Percentiles rank a stretch among this genome's conserved stretches.
These are phyloP conservation scores for Zygosaccharomyces pseudobailii DNA, from an alignment of 1,139 yeast species.

Conservation along the genomic window DNA sequence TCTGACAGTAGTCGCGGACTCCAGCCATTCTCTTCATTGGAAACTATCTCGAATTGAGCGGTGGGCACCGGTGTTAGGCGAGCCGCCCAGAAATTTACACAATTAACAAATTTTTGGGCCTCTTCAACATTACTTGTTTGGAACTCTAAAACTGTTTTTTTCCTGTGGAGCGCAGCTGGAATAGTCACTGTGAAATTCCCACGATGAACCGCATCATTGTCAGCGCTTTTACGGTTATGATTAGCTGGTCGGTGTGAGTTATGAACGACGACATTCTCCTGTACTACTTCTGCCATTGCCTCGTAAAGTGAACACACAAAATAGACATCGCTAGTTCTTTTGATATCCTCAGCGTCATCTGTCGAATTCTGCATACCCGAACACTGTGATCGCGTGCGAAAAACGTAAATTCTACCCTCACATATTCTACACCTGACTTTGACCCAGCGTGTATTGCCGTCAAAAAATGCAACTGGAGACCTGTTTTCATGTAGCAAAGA, in stretches of 20 bases:
- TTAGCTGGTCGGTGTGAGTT: neutral
- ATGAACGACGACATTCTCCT: slow-evolving; percentile 23
- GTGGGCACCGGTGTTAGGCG: slow-evolving; percentile 74
- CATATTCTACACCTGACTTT: slow-evolving; percentile 20
- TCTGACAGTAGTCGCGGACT: slow-evolving; percentile 31
- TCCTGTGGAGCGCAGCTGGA: slow-evolving; percentile 34
- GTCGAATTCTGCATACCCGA: neutral
- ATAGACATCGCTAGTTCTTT: slow-evolving; percentile 16
- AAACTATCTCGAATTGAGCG: slow-evolving; percentile 48
- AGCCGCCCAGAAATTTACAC: slow-evolving; percentile 90
- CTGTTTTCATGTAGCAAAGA: slow-evolving; percentile 15
- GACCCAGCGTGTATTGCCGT: slow-evolving; percentile 19
- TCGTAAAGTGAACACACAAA: slow-evolving; percentile 23
- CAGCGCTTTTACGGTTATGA: neutral
- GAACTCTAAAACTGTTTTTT: slow-evolving; percentile 24
- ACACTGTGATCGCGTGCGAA: slow-evolving; percentile 7
- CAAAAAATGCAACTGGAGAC: slow-evolving; percentile 18
- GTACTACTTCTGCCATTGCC: slow-evolving; percentile 23
- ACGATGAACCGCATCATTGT: slow-evolving; percentile 3
- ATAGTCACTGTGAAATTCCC: slow-evolving; percentile 36
- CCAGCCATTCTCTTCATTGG: slow-evolving; percentile 86
- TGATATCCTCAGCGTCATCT: slow-evolving; percentile 30
- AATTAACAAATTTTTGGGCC: slow-evolving; percentile 66
- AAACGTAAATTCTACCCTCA: slow-evolving; percentile 29
- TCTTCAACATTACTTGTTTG: slow-evolving; percentile 60